Evolutionary conservation across 2,329 filamentous ascomycete species (phyloP), one percentile per base, ranked within the genome.

Genomic region (Lachnellula cervina): DNA sequence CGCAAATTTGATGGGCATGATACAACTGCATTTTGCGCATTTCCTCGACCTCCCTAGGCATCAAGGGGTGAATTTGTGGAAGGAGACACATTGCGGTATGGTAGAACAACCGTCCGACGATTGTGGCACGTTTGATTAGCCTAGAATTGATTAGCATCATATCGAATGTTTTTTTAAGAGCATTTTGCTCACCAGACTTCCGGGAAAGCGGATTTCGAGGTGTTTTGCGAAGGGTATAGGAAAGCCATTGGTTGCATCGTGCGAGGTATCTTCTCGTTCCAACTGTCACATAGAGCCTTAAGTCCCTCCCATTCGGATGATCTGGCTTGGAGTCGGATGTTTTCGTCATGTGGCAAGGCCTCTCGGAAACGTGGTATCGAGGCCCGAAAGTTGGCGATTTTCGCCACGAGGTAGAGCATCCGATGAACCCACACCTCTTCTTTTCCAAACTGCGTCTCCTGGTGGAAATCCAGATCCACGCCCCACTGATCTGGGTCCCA

Each of bases 401-500:
- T 96, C 48, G 89, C 91, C 49, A 95, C 80, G 61, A 96, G 87
- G 72, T 92, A 96, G 40, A 97, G 77, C 60, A 96, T 95, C 28
- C 89, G 84, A 67, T 96, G 88, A 17, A 91, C 88, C 91, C 93
- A 97, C 9, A 87, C 69, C 66, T 96, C 90, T 70, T 96, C 90
- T 38, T 82, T 78, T 11, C 86, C 87, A 6, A 77, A 74, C 55
- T 81, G 75, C 5, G 77, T 77, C 45, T 80, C 76, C 7, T 77
- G 75, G 6, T 74, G 73, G 65, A 94, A 87, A 63, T 88, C 81
- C 78, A 94, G 84, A 65, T 96, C 86, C 17, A 97, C 77, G 1
- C 88, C 89, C 92, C 93, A 97, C 11, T 89, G 83, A 64, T 96
- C 90, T 0, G 91, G 92, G 52, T 96, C 85, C 90, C 91, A 96